Conservation (phyloP, 2,329 filamentous ascomycete genomes). For the Iodosphaeria phyllophila region DNA sequence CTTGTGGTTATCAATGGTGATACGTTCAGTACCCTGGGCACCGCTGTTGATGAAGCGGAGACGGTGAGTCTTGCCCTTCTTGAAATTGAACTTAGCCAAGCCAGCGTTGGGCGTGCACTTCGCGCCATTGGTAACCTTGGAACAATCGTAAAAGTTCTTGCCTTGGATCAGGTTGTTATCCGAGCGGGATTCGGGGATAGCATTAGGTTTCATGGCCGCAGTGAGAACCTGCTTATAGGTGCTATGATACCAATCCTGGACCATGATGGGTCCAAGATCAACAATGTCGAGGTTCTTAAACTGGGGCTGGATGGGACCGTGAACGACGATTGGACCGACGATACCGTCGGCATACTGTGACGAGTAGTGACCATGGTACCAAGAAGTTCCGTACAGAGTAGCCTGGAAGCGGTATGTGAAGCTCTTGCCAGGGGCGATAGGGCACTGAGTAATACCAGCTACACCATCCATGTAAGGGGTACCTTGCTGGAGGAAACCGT, state of each 20-base stretch:
- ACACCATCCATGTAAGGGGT: slow-evolving; percentile 35
- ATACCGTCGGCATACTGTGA: slow-evolving; percentile 41
- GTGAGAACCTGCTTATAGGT: slow-evolving; percentile 28
- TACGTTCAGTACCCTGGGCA: slow-evolving; percentile 23
- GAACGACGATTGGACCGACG: slow-evolving; percentile 39
- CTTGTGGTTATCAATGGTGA: slow-evolving; percentile 34
- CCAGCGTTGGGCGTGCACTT: slow-evolving; percentile 27
- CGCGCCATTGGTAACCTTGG: slow-evolving; percentile 16
- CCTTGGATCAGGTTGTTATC: slow-evolving; percentile 47
- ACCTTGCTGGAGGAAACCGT: slow-evolving; percentile 28
- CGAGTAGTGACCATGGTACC: slow-evolving; percentile 44
- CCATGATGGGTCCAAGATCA: slow-evolving; percentile 36
- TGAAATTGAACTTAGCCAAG: slow-evolving; percentile 31
- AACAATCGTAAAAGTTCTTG: slow-evolving; percentile 37
- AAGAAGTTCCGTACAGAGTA: slow-evolving; percentile 32
- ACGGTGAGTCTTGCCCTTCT: slow-evolving; percentile 33
- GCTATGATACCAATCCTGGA: slow-evolving; percentile 42
- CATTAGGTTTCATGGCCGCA: slow-evolving; percentile 21
- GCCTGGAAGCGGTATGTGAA: slow-evolving; percentile 35
- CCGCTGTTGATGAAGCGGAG: slow-evolving; percentile 25
- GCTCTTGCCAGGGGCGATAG: slow-evolving; percentile 39
- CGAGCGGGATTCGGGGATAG: slow-evolving; percentile 16
- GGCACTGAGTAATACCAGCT: slow-evolving; percentile 39
- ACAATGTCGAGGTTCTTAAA: slow-evolving; percentile 32
- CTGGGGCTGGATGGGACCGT: slow-evolving; percentile 31